These are phyloP conservation scores for Hymenoscyphus linearis DNA, from an alignment of 2,329 filamentous ascomycete genomes.

Conservation along the genomic window DNA sequence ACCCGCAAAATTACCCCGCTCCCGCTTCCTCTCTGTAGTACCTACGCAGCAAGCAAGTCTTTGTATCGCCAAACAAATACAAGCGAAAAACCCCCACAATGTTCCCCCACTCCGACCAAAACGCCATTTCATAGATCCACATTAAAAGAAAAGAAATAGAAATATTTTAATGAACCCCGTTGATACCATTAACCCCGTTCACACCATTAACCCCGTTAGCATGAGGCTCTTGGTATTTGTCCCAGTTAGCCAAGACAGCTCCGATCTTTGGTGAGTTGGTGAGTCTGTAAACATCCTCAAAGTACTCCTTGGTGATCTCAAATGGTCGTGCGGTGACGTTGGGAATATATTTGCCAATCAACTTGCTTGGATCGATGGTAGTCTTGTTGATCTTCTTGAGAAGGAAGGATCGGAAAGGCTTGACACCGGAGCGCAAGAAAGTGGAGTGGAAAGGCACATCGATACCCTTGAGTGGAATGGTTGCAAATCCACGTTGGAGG, in stretches of 20 bases:
- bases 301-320: slow-evolving; percentile 95
- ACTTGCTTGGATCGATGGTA: slow-evolving; percentile 92
- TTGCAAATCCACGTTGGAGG: slow-evolving; percentile 91
- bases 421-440: slow-evolving; percentile 95
- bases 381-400: slow-evolving; percentile 99
- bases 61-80: background rate
- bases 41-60: too few species aligned
- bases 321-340: slow-evolving; percentile 97
- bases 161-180: background rate
- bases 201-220: slow-evolving; percentile 27
- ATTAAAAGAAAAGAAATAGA: background rate
- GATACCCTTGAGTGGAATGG: slow-evolving; percentile 93
- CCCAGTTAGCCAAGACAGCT: slow-evolving; percentile 33
- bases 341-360: slow-evolving; percentile 97
- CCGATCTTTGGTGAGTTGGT: slow-evolving; percentile 57
- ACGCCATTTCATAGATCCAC: background rate
- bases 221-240: slow-evolving; percentile 31
- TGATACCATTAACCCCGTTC: slow-evolving; percentile 10
- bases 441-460: slow-evolving; percentile 99
- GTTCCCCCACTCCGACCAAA: background rate
- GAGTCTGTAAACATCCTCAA: slow-evolving; percentile 94
- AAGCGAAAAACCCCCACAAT: background rate
- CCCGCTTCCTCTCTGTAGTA: too few species aligned
- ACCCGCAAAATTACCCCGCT: too few species aligned
- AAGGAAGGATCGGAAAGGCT: slow-evolving; percentile 96